phyloP scores from a whole-genome alignment of 1,139 yeast species.

The Yamadazyma membranifaciens region DNA sequence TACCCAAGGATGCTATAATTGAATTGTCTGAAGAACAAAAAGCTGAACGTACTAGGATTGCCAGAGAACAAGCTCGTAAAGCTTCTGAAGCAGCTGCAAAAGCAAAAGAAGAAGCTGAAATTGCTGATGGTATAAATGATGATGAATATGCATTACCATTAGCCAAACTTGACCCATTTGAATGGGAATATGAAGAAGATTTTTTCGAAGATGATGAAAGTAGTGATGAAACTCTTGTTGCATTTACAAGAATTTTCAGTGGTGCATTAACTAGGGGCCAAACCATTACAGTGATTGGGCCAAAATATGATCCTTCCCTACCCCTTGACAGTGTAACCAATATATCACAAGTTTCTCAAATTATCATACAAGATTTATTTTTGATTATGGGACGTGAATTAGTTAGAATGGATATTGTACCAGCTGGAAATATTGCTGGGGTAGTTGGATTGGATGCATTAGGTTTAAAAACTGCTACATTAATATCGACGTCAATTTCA shows the following conservation, averaged over 20 bases:
- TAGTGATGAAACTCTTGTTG: constrained; percentile 66
- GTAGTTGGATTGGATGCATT: constrained; percentile 86
- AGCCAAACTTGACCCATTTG: constrained; percentile 35
- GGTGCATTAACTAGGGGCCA: constrained; percentile 81
- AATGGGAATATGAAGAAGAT: constrained; percentile 47
- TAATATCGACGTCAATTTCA: constrained; percentile 32
- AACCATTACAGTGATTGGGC: constrained; percentile 72
- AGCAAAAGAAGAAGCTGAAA: constrained; percentile 20
- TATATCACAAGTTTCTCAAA: constrained; percentile 43
- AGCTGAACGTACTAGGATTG: constrained; percentile 62
- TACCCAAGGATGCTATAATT: constrained; percentile 53
- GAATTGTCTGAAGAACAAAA: constrained; percentile 55
- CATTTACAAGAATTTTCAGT: constrained; percentile 85
- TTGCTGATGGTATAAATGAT: constrained; percentile 13
- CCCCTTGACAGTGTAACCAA: constrained; percentile 50
- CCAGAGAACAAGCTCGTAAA: constrained; percentile 66
- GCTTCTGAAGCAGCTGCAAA: constrained; percentile 61
- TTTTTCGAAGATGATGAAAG: constrained; percentile 46
- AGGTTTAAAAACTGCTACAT: constrained; percentile 83
- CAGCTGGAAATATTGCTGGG: constrained; percentile 95
- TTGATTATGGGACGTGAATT: constrained; percentile 92
- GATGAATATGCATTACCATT: constrained; percentile 32
- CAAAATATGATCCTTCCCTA: constrained; percentile 74
- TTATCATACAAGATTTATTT: constrained; percentile 64
- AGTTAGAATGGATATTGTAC: constrained; percentile 72